These are phyloP conservation scores for Avena insularis DNA, from an alignment of 176 grass and related monocot species.

Conservation along the genomic window DNA sequence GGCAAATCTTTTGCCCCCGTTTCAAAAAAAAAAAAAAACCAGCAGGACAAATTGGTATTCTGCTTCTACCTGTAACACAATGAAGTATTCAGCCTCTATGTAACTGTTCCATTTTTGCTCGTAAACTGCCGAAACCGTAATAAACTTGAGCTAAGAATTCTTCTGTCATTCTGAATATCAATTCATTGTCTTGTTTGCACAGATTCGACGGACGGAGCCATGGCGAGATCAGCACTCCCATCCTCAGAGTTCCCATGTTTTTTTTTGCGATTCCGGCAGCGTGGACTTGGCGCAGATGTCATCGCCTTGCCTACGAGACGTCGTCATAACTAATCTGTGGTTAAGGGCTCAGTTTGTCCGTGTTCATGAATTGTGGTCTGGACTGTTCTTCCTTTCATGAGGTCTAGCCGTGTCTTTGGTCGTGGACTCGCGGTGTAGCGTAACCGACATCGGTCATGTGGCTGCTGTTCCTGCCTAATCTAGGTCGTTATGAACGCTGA, in stretches of 20 bases:
- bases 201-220: neutral
- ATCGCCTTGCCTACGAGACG: neutral
- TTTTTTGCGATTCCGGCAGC: neutral
- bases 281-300: neutral
- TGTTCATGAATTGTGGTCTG: neutral
- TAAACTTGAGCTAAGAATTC: too few species aligned
- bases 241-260: neutral
- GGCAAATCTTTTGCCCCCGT: too few species aligned
- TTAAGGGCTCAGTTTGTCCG: neutral
- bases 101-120: too few species aligned
- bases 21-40: too few species aligned
- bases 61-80: too few species aligned
- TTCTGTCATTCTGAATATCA: too few species aligned
- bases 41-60: too few species aligned
- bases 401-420: neutral
- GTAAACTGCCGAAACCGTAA: too few species aligned
- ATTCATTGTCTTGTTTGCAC: too few species aligned
- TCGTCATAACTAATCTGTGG: neutral
- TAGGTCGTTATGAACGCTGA: too few species aligned
- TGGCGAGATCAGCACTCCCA: neutral
- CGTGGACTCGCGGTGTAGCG: neutral
- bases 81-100: too few species aligned
- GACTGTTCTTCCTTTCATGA: neutral
- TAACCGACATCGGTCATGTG: neutral
- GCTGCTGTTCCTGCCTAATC: neutral